These are phyloP conservation scores for Hypoxylon sp. DNA, from an alignment of 2,329 filamentous ascomycete species.

Conservation along the genomic window DNA sequence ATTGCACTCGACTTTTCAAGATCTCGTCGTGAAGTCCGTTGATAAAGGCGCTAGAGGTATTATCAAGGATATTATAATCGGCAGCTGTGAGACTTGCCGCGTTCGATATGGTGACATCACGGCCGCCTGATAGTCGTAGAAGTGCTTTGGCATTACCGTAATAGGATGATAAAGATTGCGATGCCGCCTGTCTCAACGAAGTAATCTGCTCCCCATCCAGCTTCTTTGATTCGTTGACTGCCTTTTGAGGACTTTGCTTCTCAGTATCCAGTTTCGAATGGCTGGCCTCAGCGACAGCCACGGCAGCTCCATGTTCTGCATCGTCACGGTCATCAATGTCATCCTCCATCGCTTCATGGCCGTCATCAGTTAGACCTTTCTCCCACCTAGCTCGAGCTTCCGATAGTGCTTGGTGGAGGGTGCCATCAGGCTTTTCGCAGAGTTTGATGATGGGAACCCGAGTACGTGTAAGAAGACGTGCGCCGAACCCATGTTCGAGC, in stretches of 20 bases:
- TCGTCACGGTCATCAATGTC: constrained; percentile 39
- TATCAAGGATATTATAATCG: constrained; percentile 59
- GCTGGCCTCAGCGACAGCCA: constrained; percentile 5
- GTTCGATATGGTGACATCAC: constrained; percentile 60
- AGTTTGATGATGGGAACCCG: constrained; percentile 89
- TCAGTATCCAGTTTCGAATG: constrained; percentile 6
- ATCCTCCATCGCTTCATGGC: constrained; percentile 50
- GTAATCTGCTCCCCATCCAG: constrained; percentile 33
- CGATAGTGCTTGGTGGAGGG: constrained; percentile 67
- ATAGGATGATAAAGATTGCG: constrained; percentile 55
- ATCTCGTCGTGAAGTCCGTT: constrained; percentile 58
- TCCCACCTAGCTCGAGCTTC: constrained; percentile 78
- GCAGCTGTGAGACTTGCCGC: constrained; percentile 50
- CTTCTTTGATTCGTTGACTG: not conserved
- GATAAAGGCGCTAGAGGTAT: constrained; percentile 62
- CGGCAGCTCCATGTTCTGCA: constrained; percentile 1
- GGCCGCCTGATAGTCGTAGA: constrained; percentile 57
- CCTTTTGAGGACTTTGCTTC: constrained; percentile 16
- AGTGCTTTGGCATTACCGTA: constrained; percentile 58
- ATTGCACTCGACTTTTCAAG: constrained; percentile 55
- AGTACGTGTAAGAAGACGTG: constrained; percentile 78
- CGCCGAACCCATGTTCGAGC: constrained; percentile 75
- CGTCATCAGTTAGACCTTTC: constrained; percentile 55
- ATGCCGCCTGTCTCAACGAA: constrained; percentile 52
- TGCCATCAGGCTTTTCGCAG: constrained; percentile 72